Base-by-base conservation (phyloP, 1,139 yeast genomes). In the Nadsonia commutata region DNA sequence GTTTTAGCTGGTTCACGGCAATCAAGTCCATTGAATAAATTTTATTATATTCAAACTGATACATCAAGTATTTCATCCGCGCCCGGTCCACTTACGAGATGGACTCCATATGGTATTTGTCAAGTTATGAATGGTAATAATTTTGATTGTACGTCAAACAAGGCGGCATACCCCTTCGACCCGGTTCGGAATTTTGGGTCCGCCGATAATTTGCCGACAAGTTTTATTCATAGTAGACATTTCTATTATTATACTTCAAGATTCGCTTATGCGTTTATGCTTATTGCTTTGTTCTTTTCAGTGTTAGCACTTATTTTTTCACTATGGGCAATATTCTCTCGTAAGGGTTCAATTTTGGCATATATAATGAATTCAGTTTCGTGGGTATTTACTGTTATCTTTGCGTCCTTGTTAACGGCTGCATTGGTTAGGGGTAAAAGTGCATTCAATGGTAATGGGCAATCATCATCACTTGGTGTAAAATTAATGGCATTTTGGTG, bases 41-140 rank as follows among this genome's bases (percentile, higher is more conserved):
- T 81, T 59, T 82, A 76, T 63, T 82, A 83, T 80, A 63, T 84
- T 36, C 67, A 78, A 56, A 85, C 82, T 18, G 77, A 76, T 49
- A 79, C 93, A 22, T 60, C 71, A n/a, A 62, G 62, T 17, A 72
- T 79, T 45, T 56, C 70, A 11, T 70, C 71, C 39, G 76, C 80
- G 18, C 61, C 65, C 41, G 51, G 58, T 20, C 8, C 8, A 6
- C 54, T 61, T 27, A 68, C 78, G 3, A 68, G 84, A 59, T 83
- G 94, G 94, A 80, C 85, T n/a, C 67, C 70, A 52, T 83, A 81
- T 62, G 69, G 71, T 42, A 56, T 67, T 48, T 83, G 94, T 64
- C 76, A 51, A 36, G 74, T 64, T 20, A 47, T 46, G 23, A 54
- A 62, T 49, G 66, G 69, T 41, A 64, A 65, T 43, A 60, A 64